Conservation (phyloP, 352 stramenopile species). For the Thraustotheca clavata region DNA sequence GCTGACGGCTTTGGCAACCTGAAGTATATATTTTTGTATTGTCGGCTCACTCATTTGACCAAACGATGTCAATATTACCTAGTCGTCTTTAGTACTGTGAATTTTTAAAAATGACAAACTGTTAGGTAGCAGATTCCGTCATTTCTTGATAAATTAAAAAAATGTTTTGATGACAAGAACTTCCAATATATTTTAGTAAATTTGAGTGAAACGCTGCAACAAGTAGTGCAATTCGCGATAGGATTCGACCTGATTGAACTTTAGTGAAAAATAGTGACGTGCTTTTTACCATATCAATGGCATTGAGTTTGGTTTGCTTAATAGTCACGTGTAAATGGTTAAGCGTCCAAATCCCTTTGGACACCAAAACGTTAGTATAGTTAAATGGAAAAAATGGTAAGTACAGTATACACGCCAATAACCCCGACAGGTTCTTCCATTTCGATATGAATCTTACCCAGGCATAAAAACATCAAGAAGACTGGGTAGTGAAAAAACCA, state of each 20-base stretch:
- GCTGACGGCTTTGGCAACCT: constrained; percentile 41
- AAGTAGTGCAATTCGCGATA: background rate
- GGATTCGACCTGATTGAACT: constrained; percentile 2
- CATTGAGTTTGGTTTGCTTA: constrained; percentile 5
- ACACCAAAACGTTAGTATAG: background rate
- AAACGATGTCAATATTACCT: constrained; percentile 57
- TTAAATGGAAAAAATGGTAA: background rate
- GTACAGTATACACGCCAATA: constrained; percentile 7
- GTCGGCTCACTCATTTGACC: constrained; percentile 63
- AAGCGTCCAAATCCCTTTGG: constrained; percentile 4
- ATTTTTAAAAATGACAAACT: background rate
- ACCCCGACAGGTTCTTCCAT: constrained; percentile 7
- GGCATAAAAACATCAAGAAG: constrained; percentile 13
- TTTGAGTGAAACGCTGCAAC: background rate
- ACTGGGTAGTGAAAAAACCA: constrained; percentile 14
- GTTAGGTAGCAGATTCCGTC: background rate
- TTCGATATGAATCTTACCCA: background rate
- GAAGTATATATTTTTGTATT: constrained; percentile 53
- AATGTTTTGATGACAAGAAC: background rate
- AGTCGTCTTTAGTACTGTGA: constrained; percentile 20
- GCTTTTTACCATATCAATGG: background rate
- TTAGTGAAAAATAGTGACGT: background rate
- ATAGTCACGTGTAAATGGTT: background rate
- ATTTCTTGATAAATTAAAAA: constrained; percentile 11
- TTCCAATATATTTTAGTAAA: constrained; percentile 8